These are phyloP conservation scores for Myxozyma nipponensis DNA, from an alignment of 805 yeast genomes.

Conservation along the genomic window DNA sequence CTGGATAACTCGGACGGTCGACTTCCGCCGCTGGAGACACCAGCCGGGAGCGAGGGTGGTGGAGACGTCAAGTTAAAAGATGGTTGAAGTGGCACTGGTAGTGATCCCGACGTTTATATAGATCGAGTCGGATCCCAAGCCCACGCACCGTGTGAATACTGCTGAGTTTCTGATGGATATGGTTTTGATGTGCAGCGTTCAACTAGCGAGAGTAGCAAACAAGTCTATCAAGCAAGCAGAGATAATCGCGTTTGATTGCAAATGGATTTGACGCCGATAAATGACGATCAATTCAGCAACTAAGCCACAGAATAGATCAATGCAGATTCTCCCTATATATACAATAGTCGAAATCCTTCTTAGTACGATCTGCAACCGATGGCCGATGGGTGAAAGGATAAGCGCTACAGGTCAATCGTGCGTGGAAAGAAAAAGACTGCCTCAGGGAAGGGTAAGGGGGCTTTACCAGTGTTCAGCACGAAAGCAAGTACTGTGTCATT, in stretches of 20 bases:
- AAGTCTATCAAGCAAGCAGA: too few species aligned
- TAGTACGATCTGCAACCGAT: too few species aligned
- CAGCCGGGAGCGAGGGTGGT: slow-evolving; percentile 5
- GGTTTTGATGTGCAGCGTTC: not conserved
- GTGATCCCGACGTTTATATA: not conserved
- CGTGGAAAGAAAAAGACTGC: too few species aligned
- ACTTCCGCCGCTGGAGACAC: slow-evolving; percentile 16
- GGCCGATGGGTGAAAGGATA: too few species aligned
- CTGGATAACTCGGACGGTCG: slow-evolving; percentile 28
- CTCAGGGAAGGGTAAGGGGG: too few species aligned
- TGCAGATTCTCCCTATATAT: not conserved
- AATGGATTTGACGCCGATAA: too few species aligned
- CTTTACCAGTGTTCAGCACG: too few species aligned
- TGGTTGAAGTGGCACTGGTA: not conserved
- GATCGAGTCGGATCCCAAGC: not conserved
- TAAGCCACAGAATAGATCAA: not conserved
- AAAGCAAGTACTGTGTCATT: too few species aligned
- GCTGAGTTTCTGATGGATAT: not conserved
- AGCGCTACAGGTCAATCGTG: too few species aligned
- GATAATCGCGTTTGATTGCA: too few species aligned
- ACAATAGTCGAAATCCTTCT: not conserved
- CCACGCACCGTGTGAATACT: not conserved
- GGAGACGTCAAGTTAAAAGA: slow-evolving; percentile 1
- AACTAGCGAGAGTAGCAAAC: too few species aligned
- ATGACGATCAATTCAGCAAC: too few species aligned